A percentile compares a stretch with the other conserved stretches of the same genome.
These are phyloP conservation scores for Nigrospora oryzae DNA, from an alignment of 2,329 filamentous ascomycete genomes.

Conservation along the genomic window DNA sequence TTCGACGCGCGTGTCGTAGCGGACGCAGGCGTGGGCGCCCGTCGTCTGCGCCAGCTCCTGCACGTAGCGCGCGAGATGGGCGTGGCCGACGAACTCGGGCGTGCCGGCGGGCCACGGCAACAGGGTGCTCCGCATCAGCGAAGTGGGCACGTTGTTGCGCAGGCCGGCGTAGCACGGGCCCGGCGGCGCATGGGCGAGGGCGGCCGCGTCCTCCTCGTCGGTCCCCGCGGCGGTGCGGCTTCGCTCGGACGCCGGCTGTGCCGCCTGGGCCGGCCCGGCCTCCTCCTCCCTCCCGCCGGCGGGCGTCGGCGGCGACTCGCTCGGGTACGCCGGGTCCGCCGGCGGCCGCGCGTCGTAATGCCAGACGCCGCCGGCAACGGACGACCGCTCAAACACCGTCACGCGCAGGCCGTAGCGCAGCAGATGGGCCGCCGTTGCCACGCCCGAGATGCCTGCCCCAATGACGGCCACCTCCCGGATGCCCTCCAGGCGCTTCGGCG, in stretches of 20 bases:
- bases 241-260: no score
- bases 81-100: conserved; percentile 49
- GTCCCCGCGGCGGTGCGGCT: no score
- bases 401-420: conserved; percentile 50
- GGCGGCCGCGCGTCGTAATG: conserved; percentile 49
- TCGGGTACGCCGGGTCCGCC: conserved; percentile 19
- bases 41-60: conserved; percentile 44
- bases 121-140: conserved; percentile 32
- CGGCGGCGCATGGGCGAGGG: conserved; percentile 34
- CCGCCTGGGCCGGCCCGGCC: no score
- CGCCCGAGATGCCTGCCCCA: conserved; percentile 55
- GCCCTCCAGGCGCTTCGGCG: conserved; percentile 1
- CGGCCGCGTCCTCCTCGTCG: conserved; percentile 13
- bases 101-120: conserved; percentile 50
- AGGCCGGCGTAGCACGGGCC: conserved; percentile 49
- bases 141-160: conserved; percentile 69
- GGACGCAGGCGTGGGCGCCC: conserved; percentile 39
- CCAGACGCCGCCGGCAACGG: conserved; percentile 55
- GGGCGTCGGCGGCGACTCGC: conserved; percentile 12
- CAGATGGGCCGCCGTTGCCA: conserved; percentile 56
- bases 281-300: no score
- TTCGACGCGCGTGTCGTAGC: conserved; percentile 53
- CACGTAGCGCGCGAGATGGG: conserved; percentile 50
- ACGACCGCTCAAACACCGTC: conserved; percentile 55
- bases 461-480: conserved; percentile 46